Evolutionary conservation across 371 early-diverging fungal species (phyloP).

Genomic region (Mucor racemosus): DNA sequence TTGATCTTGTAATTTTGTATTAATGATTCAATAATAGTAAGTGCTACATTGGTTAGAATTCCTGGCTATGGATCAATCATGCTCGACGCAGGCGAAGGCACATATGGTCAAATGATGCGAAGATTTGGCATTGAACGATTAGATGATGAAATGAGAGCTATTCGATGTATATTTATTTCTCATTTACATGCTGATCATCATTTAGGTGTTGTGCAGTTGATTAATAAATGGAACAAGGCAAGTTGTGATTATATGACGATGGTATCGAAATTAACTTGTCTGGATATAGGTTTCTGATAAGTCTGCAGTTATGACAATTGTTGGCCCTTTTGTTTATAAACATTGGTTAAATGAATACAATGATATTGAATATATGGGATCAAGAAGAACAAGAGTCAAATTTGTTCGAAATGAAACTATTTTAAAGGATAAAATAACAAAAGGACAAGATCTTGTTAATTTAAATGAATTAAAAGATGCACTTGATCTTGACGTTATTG

Average conservation of each 20-base stretch:
- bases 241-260: not conserved
- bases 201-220: constrained; percentile 84
- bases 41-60: constrained; percentile 77
- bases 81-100: constrained; percentile 99
- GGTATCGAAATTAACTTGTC: not conserved
- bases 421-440: constrained; percentile 8
- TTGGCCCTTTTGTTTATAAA: constrained; percentile 68
- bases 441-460: constrained; percentile 18
- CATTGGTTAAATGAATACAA: constrained; percentile 75
- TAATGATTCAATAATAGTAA: constrained; percentile 60
- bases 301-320: constrained; percentile 46
- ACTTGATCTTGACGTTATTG: constrained; percentile 57
- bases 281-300: constrained; percentile 10
- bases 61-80: constrained; percentile 72
- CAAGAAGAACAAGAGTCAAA: constrained; percentile 15
- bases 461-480: constrained; percentile 39
- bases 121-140: constrained; percentile 60
- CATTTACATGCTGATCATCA: constrained; percentile 99
- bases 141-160: constrained; percentile 46
- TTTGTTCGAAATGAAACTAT: constrained; percentile 49
- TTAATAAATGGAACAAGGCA: constrained; percentile 69
- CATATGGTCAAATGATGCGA: constrained; percentile 89
- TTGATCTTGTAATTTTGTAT: not conserved
- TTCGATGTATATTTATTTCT: constrained; percentile 90
- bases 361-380: constrained; percentile 68